Base-by-base conservation (phyloP, 2,329 filamentous ascomycete genomes). In the Akanthomyces uredinophilus region DNA sequence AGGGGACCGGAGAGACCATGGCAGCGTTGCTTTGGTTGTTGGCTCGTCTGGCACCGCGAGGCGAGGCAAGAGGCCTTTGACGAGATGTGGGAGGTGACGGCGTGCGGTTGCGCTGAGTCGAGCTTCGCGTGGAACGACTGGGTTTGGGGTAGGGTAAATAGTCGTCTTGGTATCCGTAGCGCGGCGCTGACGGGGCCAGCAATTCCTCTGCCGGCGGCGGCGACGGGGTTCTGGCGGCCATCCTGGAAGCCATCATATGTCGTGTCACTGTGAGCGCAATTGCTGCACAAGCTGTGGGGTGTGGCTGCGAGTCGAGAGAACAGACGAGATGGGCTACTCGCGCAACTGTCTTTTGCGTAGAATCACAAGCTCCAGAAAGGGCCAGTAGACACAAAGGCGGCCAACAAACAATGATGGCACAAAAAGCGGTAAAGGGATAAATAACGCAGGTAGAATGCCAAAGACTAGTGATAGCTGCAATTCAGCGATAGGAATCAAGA, bases 91-190 rank as follows among this genome's bases (percentile, higher is more conserved):
- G 66, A 16, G 85, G 83, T 4, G 83, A 86, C 24, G 85, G 84
- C 1, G 85, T 87, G 73, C 80, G 81, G 69, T 79, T 75, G 66
- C 80, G 79, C 68, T 86, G 82, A 47, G 80, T 79, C 62, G 84
- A 84, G 67, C 90, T 81, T 66, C 88, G 83, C 64, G 83, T 61
- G 29, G 59, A 47, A 22, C 82, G 4, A 87, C 89, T 69, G 72
- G 88, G 84, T 60, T 88, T 87, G 64, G 87, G 86, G 71, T 87
- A 92, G 50, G 89, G 89, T 70, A 90, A 83, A 80, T 87, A 92
- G 65, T 80, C 76, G 74, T 93, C 89, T 66, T 81, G 79, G 69
- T 81, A 86, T 43, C 89, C 89, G 70, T 86, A 83, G 63, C 83
- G 83, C 53, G 90, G 90, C 61, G 89, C 87, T 46, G 84, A 83